These are phyloP conservation scores for Plasmodium ovale DNA, from an alignment of 169 alveolate genomes.

Conservation along the genomic window DNA sequence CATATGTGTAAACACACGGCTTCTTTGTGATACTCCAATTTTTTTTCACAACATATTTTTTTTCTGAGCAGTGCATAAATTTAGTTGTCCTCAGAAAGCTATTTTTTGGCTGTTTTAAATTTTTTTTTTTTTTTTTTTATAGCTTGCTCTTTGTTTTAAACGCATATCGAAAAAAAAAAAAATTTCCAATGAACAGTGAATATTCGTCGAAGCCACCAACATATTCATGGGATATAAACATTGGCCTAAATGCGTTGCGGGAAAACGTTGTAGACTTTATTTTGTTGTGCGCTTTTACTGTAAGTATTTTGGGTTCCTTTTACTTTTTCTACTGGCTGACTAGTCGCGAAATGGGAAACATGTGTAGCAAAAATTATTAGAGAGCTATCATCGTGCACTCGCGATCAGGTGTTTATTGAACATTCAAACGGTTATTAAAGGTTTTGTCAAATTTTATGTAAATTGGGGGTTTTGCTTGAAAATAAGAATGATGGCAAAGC, in stretches of 20 bases:
- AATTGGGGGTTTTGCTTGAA: too few relatives aligned
- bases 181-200: conserved; percentile 30
- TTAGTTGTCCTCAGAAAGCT: too few relatives aligned
- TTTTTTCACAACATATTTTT: too few relatives aligned
- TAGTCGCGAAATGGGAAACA: conserved; percentile 40
- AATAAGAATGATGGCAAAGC: too few relatives aligned
- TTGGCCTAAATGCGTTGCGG: conserved; percentile 17
- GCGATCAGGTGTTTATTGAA: not conserved
- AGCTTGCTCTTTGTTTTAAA: too few relatives aligned
- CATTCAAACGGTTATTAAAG: not conserved
- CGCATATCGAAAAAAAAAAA: too few relatives aligned
- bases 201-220: conserved; percentile 49
- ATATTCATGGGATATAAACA: conserved; percentile 29
- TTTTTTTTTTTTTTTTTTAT: too few relatives aligned
- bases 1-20: not conserved
- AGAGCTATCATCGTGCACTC: conserved; percentile 4
- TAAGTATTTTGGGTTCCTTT: conserved; percentile 65
- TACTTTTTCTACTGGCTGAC: conserved; percentile 66
- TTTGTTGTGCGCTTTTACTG: conserved; percentile 36
- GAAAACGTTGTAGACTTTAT: conserved; percentile 54
- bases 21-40: not conserved
- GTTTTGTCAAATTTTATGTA: too few relatives aligned
- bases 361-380: conserved; percentile 58
- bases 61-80: too few relatives aligned
- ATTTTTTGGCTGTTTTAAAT: too few relatives aligned